These are phyloP conservation scores for Trichophyton schoenleinii DNA, from an alignment of 2,329 filamentous ascomycete genomes.

Conservation along the genomic window DNA sequence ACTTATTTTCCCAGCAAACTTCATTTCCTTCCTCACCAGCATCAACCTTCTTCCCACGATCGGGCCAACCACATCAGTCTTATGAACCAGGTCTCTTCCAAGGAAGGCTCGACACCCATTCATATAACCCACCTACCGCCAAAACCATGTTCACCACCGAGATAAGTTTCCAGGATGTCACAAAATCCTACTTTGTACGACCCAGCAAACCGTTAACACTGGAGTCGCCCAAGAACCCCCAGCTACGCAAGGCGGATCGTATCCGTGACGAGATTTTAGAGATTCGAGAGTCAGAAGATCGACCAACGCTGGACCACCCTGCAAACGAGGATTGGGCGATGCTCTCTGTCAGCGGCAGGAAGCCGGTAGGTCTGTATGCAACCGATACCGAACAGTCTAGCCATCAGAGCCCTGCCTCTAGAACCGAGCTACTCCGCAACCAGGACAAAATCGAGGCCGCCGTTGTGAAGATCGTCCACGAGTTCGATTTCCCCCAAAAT, in stretches of 20 bases:
- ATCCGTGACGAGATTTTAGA: constrained; percentile 32
- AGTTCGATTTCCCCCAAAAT: constrained; percentile 61
- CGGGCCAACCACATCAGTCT: constrained; percentile 15
- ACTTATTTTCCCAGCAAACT: constrained; percentile 16
- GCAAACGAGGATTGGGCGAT: constrained; percentile 75
- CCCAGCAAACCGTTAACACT: constrained; percentile 10
- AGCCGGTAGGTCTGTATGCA: constrained; percentile 32
- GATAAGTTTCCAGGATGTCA: constrained; percentile 17
- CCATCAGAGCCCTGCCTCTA: not conserved
- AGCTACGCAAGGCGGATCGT: constrained; percentile 26
- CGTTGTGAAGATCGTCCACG: constrained; percentile 66
- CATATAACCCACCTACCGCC: constrained; percentile 17
- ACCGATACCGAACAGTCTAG: not conserved
- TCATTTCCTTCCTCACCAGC: constrained; percentile 19
- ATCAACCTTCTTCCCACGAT: constrained; percentile 15
- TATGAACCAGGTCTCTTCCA: constrained; percentile 25
- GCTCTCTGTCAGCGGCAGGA: constrained; percentile 63
- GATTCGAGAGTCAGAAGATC: constrained; percentile 25
- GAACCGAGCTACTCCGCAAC: constrained; percentile 49
- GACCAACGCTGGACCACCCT: constrained; percentile 56
- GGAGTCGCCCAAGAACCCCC: constrained; percentile 16
- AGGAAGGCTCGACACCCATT: constrained; percentile 18
- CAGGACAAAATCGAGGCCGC: constrained; percentile 71
- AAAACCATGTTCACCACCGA: constrained; percentile 24
- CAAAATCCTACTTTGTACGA: constrained; percentile 11